phyloP scores from a whole-genome alignment of 2,329 filamentous ascomycete species.

The Biscogniauxia mediterranea region DNA sequence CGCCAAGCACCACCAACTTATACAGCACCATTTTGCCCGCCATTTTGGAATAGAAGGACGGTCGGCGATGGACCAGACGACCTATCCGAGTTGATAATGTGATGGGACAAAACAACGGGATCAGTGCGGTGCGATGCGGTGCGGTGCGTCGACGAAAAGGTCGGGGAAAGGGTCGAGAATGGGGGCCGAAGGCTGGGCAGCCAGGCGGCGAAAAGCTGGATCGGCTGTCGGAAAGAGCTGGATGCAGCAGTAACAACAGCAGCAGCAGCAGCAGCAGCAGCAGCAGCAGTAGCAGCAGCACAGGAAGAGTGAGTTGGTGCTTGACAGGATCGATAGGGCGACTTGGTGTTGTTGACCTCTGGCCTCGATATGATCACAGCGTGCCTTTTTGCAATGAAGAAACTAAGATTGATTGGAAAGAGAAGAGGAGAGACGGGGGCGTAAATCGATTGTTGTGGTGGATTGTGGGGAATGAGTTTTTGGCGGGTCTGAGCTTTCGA shows the following conservation, averaged over 20 bases:
- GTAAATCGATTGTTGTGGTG: conserved; percentile 17
- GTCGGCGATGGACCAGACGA: conserved; percentile 28
- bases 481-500: conserved; percentile 13
- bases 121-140: conserved; percentile 2
- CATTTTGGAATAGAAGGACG: conserved; percentile 51
- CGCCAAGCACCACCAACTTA: conserved; percentile 92
- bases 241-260: not conserved
- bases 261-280: no score
- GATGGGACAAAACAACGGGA: not conserved
- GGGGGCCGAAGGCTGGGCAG: not conserved
- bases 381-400: not conserved
- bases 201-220: conserved; percentile 6
- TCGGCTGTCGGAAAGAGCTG: conserved; percentile 10
- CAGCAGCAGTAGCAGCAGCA: not conserved
- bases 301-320: conserved; percentile 1
- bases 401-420: conserved; percentile 4
- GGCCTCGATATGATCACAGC: not conserved
- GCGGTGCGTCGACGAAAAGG: not conserved
- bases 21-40: conserved; percentile 93
- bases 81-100: not conserved
- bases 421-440: conserved; percentile 25
- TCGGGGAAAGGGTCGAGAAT: conserved; percentile 9
- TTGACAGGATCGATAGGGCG: not conserved
- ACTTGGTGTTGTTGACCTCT: not conserved
- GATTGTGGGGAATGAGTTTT: conserved; percentile 22